Base-by-base conservation (phyloP, 108 stramenopile species). In the Mediolabrus comicus region DNA sequence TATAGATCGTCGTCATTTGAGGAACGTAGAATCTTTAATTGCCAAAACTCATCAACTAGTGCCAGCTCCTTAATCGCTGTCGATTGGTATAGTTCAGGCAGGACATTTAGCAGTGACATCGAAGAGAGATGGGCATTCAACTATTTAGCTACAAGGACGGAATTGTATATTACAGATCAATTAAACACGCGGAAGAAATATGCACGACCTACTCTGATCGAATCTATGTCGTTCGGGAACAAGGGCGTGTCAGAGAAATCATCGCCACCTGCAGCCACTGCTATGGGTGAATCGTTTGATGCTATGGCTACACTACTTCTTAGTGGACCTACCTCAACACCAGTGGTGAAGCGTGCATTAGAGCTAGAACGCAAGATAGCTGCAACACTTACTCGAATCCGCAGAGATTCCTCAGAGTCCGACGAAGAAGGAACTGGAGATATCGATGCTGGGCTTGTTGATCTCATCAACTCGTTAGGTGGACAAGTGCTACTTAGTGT, bases 61-160 rank as follows among this genome's bases (percentile, higher is more conserved):
- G 41, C 4, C 3, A 43, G 6, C 3, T 74, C 72, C 19, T 33
- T 74, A 9, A 62, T 79, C 61, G 43, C 67, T 13, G 77, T 79
- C 13, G 77, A 79, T 51, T 79, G 77, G 77, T 79, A 74, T 57
- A 62, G 72, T 29, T 67, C 66, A 14, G 77, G 77, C 25, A 39
- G 77, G 32, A 59, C 46, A 3, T 41, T 38, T 27, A 69, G 72
- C 56, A 67, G 66, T 16, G 74, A 67, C 29, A 68, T 75, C 61
- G 74, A 75, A 56, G 67, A 32, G n/a, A 49, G 72, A 52, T 79
- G 77, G 77, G 77, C 65, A 16, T 74, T 79, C 62, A 67, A 79
- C 39, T 69, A 55, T 61, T 46, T 79, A 34, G 24, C 62, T 25
- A 74, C 77, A 14, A 73, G 72, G 28, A 68, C 54, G 11, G 77